Evolutionary conservation across 2,329 filamentous ascomycete genomes (phyloP), one percentile per base, ranked within the genome.

Genomic region (Dothiorella sarmentorum): DNA sequence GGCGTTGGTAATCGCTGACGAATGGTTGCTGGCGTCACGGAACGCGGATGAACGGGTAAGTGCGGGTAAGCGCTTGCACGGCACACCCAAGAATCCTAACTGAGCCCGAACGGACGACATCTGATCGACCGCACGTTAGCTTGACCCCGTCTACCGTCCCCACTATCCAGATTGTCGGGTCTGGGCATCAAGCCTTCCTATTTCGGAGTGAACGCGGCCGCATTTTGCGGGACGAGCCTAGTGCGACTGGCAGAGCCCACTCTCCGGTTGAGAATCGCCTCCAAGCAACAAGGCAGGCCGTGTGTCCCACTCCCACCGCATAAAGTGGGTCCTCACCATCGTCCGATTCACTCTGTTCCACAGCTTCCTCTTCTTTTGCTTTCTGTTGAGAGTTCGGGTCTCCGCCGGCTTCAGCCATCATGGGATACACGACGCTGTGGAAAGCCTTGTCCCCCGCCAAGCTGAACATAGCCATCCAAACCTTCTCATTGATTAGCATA

Each of bases 381-480:
- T 38, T 35, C 2, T n/a, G 20, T 27, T 18, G 13, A 45, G 17
- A 20, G 11, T 18, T 4, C 26, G n/a, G 15, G 9, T 10, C 11
- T 17, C 22, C 10, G 11, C n/a, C 35, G 35, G 7, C n/a, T 18
- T 24, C 22, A 11, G 18, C 11, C 24, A 20, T 15, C 17, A 76
- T 77, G 74, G 73, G 68, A 18, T 76, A 74, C 61, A 72, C 69
- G 3, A 74, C 70, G 5, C 45, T 73, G 1, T 79, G 76, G 77
- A 76, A 73, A 64, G 68, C 69, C 60, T 67, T 79, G 4, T 74
- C 76, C 43, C 67, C 76, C 20, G 64, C 64, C 3, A 72, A 78
- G 61, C 71, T 79, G 56, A 78, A 78, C 61, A 18, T 75, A 5
- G 70, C 72, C 9, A 69, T 70, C 35, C 68, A 69, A 42, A 56